Evolutionary conservation across 495 filamentous ascomycete species (phyloP).

Genomic region (Cryomyces antarcticus): DNA sequence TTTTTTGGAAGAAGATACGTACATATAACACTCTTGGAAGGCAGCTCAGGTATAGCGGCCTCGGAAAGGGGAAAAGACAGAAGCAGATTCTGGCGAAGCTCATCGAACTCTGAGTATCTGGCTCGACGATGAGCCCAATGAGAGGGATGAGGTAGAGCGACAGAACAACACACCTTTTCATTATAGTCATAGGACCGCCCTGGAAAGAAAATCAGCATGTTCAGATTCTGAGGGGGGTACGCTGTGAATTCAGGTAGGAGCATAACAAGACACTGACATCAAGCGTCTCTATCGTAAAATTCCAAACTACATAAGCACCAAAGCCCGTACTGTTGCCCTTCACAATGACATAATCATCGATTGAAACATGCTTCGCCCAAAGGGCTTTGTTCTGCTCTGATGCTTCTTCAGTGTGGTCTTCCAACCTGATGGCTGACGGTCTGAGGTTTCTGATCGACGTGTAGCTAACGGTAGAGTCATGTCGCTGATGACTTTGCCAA

Average conservation of each 20-base stretch:
- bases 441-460: slow-evolving; percentile 5
- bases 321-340: slow-evolving; percentile 38
- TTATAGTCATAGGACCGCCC: slow-evolving; percentile 3
- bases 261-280: slow-evolving; percentile 21
- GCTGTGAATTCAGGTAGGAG: not conserved
- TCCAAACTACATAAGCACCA: slow-evolving; percentile 59
- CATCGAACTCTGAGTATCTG: slow-evolving; percentile 58
- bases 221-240: no score
- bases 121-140: not conserved
- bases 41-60: slow-evolving; percentile 42
- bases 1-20: slow-evolving; percentile 12
- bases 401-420: slow-evolving; percentile 49
- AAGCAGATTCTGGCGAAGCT: slow-evolving; percentile 34
- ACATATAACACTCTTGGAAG: slow-evolving; percentile 53
- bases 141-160: not conserved
- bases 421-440: slow-evolving; percentile 36
- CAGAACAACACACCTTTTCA: not conserved
- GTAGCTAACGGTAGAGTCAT: slow-evolving; percentile 16
- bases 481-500: slow-evolving; percentile 19
- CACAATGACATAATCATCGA: slow-evolving; percentile 48
- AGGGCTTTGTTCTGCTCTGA: slow-evolving; percentile 38
- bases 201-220: not conserved
- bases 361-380: slow-evolving; percentile 45
- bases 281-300: slow-evolving; percentile 46
- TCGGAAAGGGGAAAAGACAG: slow-evolving; percentile 44